Percentiles rank a stretch among this genome's conserved stretches.
Evolutionary conservation across 345 rosid species (phyloP).

Genomic region (Brassica incana): DNA sequence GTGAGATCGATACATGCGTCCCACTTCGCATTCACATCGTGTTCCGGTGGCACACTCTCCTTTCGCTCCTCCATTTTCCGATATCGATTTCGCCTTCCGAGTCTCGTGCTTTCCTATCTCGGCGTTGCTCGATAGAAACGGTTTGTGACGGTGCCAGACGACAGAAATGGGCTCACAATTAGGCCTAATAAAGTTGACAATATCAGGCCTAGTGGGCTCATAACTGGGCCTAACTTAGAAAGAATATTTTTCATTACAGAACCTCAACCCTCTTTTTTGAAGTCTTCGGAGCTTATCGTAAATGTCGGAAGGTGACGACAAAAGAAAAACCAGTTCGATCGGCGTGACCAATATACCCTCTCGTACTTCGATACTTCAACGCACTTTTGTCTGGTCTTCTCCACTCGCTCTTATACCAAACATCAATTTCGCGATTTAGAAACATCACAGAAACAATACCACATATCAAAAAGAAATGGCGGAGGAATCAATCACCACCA

Average conservation of each 20-base stretch:
- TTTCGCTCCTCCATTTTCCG: conserved; percentile 44
- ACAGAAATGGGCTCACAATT: neutral
- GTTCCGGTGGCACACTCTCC: conserved; percentile 38
- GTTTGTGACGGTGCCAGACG: neutral
- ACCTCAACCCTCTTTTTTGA: neutral
- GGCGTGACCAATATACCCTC: conserved; percentile 24
- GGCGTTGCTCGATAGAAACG: no score
- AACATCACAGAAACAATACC: neutral
- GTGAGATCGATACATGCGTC: conserved; percentile 88
- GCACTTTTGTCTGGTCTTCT: conserved; percentile 1
- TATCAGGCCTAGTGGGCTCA: neutral
- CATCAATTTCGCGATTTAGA: conserved; percentile 3
- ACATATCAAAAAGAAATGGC: conserved; percentile 37
- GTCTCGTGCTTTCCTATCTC: no score
- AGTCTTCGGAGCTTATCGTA: neutral
- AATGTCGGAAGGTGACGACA: neutral
- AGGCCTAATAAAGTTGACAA: conserved; percentile 1
- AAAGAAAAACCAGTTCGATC: conserved; percentile 6
- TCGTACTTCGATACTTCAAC: neutral
- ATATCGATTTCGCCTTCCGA: no score
- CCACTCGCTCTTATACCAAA: neutral
- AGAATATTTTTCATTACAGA: neutral
- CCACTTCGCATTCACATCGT: conserved; percentile 79
- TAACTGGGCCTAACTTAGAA: neutral
- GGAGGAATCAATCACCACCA: conserved; percentile 32